Conservation (phyloP, 2,329 filamentous ascomycete species). For the Colletotrichum karsti region DNA sequence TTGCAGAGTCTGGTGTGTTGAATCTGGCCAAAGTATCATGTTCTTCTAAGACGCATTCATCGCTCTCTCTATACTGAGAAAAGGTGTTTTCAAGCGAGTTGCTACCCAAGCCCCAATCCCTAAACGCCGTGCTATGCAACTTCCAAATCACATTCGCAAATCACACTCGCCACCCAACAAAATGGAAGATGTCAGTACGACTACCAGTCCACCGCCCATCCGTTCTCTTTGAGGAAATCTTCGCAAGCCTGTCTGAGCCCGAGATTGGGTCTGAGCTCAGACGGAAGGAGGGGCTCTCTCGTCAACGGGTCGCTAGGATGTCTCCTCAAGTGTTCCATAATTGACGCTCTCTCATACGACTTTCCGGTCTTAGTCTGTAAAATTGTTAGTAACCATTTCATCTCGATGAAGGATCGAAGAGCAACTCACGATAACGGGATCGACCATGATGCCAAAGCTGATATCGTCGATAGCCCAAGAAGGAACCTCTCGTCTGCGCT, state of each 20-base stretch:
- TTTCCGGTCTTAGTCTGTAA: constrained; percentile 81
- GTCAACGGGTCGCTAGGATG: constrained; percentile 84
- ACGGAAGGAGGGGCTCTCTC: constrained; percentile 72
- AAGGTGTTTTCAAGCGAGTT: not conserved
- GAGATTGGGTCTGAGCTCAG: constrained; percentile 83
- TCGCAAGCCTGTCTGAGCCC: constrained; percentile 83
- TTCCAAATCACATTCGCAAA: not conserved
- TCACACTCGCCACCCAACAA: not conserved
- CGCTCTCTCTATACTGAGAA: not conserved
- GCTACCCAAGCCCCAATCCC: not conserved
- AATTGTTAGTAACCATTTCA: constrained; percentile 16
- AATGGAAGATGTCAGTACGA: not conserved
- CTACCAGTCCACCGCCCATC: constrained; percentile 93
- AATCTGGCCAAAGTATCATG: too few relatives aligned
- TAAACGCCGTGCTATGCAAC: constrained; percentile 26
- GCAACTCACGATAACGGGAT: constrained; percentile 66
- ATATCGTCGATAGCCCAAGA: constrained; percentile 84
- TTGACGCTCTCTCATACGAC: constrained; percentile 86
- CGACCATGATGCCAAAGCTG: constrained; percentile 77
- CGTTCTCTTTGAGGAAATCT: constrained; percentile 86
- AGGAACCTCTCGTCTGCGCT: constrained; percentile 68
- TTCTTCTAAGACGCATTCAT: too few relatives aligned
- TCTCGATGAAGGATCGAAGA: not conserved
- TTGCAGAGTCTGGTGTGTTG: too few relatives aligned
- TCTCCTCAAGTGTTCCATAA: constrained; percentile 85